Conservation (phyloP, 805 yeast species). For the Starmerella tilneyi region DNA sequence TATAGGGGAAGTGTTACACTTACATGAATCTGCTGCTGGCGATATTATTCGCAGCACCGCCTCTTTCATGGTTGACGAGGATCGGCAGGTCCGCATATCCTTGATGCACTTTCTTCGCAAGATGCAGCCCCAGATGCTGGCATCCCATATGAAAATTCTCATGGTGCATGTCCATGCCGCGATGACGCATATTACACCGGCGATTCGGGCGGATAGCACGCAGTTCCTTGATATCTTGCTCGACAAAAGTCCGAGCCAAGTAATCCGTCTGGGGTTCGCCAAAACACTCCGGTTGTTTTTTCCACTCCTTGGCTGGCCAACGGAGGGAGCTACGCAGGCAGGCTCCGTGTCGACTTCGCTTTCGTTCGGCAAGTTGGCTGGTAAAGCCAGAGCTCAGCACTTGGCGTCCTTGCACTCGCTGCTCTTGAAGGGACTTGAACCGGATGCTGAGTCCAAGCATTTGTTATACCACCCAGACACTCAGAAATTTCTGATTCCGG, state of each 20-base stretch:
- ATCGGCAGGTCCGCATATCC: conserved; percentile 53
- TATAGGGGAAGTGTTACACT: conserved; percentile 14
- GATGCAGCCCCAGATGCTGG: conserved; percentile 26
- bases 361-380: conserved; percentile 23
- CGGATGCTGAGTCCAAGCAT: background rate
- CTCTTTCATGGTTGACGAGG: conserved; percentile 58
- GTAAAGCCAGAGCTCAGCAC: conserved; percentile 25
- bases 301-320: conserved; percentile 63
- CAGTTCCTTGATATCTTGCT: conserved; percentile 53
- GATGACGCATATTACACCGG: conserved; percentile 81
- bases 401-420: conserved; percentile 21
- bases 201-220: conserved; percentile 65
- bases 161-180: conserved; percentile 77
- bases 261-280: conserved; percentile 23
- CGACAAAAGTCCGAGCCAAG: conserved; percentile 26
- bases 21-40: conserved; percentile 17
- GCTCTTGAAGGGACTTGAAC: conserved; percentile 19
- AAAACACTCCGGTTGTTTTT: conserved; percentile 46
- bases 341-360: conserved; percentile 21
- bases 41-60: conserved; percentile 40
- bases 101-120: conserved; percentile 36
- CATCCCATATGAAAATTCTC: conserved; percentile 31
- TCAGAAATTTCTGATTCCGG: conserved; percentile 15
- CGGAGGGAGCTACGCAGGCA: conserved; percentile 15
- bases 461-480: conserved; percentile 20